A percentile compares a stretch with the other conserved stretches of the same genome.
phyloP scores from a whole-genome alignment of 2,329 filamentous ascomycete genomes.

The Triangularia verruculosa region DNA sequence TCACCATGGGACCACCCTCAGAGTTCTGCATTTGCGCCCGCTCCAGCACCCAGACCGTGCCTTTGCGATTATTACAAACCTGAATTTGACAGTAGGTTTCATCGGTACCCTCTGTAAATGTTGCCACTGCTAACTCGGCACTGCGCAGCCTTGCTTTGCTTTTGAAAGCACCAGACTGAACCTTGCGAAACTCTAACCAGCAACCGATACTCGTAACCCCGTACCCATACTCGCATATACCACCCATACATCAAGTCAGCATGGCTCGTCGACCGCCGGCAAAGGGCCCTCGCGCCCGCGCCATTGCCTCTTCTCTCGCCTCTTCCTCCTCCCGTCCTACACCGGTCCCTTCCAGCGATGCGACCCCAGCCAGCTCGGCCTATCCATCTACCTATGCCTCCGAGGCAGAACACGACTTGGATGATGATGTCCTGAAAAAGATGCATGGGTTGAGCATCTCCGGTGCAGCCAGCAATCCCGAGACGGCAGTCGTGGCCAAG shows the following conservation, averaged over 20 bases:
- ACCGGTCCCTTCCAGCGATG: conserved; percentile 33
- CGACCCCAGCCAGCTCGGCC: conserved; percentile 38
- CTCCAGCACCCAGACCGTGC: conserved; percentile 16
- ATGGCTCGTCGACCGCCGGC: conserved; percentile 28
- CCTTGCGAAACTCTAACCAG: background rate
- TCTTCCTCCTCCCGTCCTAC: conserved; percentile 26
- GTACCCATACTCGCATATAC: background rate
- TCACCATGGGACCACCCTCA: conserved; percentile 58
- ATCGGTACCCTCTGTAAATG: background rate
- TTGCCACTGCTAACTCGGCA: background rate
- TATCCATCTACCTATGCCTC: conserved; percentile 38
- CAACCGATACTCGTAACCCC: background rate
- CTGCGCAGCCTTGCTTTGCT: background rate
- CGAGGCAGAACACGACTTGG: conserved; percentile 37
- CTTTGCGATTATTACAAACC: conserved; percentile 3
- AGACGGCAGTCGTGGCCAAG: conserved; percentile 19
- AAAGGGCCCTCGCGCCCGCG: conserved; percentile 35
- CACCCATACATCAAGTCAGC: background rate
- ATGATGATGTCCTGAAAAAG: conserved; percentile 40
- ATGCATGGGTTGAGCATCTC: conserved; percentile 42
- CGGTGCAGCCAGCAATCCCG: conserved; percentile 2
- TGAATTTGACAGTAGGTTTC: conserved; percentile 1
- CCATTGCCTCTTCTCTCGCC: conserved; percentile 12
- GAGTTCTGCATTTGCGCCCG: conserved; percentile 37
- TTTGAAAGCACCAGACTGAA: background rate